Evolutionary conservation across 2,329 filamentous ascomycete species (phyloP).

Genomic region (Cordyceps militaris): DNA sequence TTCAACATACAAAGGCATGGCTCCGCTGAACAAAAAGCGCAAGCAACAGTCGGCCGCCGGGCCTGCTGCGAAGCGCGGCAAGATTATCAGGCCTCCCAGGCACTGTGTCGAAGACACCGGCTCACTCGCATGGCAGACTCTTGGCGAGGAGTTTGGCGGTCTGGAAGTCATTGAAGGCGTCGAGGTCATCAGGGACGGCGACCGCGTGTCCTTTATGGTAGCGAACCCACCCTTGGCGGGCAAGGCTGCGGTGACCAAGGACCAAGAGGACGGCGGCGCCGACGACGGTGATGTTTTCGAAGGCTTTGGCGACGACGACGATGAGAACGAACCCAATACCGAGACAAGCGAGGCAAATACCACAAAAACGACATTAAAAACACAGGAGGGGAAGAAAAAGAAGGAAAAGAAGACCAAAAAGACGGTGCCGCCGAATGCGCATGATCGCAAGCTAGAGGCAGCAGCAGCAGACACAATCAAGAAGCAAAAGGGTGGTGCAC

Average conservation of each 20-base stretch:
- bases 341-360: not conserved
- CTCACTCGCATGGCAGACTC: conserved; percentile 57
- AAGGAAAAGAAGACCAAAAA: conserved; percentile 27
- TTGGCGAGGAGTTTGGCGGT: conserved; percentile 90
- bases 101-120: conserved; percentile 35
- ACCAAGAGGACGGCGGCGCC: conserved; percentile 19
- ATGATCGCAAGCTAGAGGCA: conserved; percentile 20
- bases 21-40: conserved; percentile 29
- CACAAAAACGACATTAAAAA: conserved; percentile 17
- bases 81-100: conserved; percentile 22
- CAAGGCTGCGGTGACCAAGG: conserved; percentile 13
- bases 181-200: conserved; percentile 65
- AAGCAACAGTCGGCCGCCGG: conserved; percentile 28
- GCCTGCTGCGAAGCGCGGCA: conserved; percentile 31
- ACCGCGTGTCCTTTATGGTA: conserved; percentile 50
- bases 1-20: conserved; percentile 21
- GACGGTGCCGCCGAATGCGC: conserved; percentile 20
- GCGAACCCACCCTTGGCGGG: conserved; percentile 15
- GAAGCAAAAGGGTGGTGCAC: conserved; percentile 28
- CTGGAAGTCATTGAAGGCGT: conserved; percentile 90
- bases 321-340: conserved; percentile 8
- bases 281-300: conserved; percentile 61
- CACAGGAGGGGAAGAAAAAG: conserved; percentile 2
- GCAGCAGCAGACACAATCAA: conserved; percentile 25
- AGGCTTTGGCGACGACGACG: conserved; percentile 51